Percentiles rank a stretch among this genome's conserved stretches.
These are phyloP conservation scores for Madurella fahalii DNA, from an alignment of 2,329 filamentous ascomycete species.

Conservation along the genomic window DNA sequence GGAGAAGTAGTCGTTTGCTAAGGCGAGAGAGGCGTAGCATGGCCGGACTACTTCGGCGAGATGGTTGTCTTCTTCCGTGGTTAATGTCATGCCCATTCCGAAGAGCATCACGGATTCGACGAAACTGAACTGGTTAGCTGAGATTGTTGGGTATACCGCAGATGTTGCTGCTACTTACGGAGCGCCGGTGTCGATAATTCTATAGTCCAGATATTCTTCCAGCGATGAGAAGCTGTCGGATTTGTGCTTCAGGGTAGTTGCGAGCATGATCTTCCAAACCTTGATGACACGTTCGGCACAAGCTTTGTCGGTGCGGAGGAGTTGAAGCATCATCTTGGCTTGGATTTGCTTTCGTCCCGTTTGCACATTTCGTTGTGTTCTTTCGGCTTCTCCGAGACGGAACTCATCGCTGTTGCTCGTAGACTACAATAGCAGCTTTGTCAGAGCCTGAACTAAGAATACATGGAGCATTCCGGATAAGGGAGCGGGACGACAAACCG, in stretches of 20 bases:
- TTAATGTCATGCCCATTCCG: constrained; percentile 12
- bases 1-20: constrained; percentile 17
- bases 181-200: constrained; percentile 7
- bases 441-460: too few relatives aligned
- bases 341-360: constrained; percentile 12
- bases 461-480: too few relatives aligned
- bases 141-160: not conserved
- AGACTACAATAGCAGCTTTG: not conserved
- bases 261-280: too few relatives aligned
- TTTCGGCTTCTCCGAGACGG: constrained; percentile 3
- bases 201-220: constrained; percentile 7
- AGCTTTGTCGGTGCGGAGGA: too few relatives aligned
- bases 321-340: constrained; percentile 7
- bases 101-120: constrained; percentile 14
- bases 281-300: too few relatives aligned
- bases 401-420: constrained; percentile 1
- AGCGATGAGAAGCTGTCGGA: not conserved
- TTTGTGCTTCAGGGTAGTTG: too few relatives aligned
- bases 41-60: constrained; percentile 4
- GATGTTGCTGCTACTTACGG: not conserved
- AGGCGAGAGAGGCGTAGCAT: constrained; percentile 6
- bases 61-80: constrained; percentile 5
- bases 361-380: not conserved
- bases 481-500: too few relatives aligned
- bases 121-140: not conserved